Evolutionary conservation across 371 early-diverging fungal species (phyloP).

Genomic region (Syncephalastrum racemosum): DNA sequence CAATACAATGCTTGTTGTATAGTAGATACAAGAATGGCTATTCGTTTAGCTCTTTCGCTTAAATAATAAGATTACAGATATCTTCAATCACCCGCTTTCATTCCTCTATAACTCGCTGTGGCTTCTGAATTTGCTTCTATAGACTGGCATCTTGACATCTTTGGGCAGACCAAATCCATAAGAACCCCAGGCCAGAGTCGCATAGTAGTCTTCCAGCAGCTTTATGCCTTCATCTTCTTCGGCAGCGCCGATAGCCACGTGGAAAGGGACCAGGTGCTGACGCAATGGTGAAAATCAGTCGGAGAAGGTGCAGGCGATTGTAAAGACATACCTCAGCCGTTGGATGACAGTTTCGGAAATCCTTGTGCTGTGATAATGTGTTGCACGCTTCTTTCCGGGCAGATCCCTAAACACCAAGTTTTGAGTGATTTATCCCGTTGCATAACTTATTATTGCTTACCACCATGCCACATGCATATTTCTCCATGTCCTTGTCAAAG

Average conservation of each 20-base stretch:
- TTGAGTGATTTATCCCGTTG: constrained; percentile 1
- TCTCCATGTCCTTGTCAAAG: constrained; percentile 28
- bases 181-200: constrained; percentile 23
- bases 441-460: constrained; percentile 6
- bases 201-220: constrained; percentile 17
- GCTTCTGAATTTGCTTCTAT: neutral
- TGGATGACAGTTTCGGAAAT: constrained; percentile 27
- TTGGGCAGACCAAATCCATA: constrained; percentile 24
- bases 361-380: constrained; percentile 17
- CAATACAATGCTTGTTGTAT: no score
- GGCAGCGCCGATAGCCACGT: constrained; percentile 33
- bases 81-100: neutral
- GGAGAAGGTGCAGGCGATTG: no score
- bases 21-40: neutral
- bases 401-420: constrained; percentile 15
- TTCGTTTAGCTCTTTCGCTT: neutral
- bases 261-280: constrained; percentile 29
- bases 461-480: constrained; percentile 1
- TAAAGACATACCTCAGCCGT: constrained; percentile 23
- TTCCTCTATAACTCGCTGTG: no score
- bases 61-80: neutral
- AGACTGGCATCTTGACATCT: constrained; percentile 9
- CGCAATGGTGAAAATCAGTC: neutral
- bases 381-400: constrained; percentile 18
- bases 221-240: constrained; percentile 23